Base-by-base conservation (phyloP, 805 yeast species). In the Priceomyces haplophilus region DNA sequence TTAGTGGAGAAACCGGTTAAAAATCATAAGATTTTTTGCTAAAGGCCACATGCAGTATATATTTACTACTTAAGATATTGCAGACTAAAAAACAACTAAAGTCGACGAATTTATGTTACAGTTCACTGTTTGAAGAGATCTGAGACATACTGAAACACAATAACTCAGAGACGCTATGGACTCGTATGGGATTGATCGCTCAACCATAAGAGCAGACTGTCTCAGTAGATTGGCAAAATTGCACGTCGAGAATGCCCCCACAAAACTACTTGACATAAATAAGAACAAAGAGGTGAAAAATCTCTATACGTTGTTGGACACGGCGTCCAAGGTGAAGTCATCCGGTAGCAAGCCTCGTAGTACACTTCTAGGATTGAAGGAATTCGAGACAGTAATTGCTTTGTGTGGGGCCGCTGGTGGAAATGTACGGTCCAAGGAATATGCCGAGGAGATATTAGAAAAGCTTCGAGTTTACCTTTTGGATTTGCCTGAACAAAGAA, bases 331-430 rank as follows among this genome's bases (percentile, higher is more conserved):
- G 38, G 30, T 34, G 13, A 35, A 13, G 15, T 8, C 31, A 5
- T 12, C 8, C 8, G 31, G 17, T 25, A 15, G 31, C 6, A 20
- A 35, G 15, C 15, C 10, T 21, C 15, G 30, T 3, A n/a, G 11
- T 1, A 16, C 40, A 6, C 75, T 78, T 12, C 66, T 78, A 45
- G 61, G 78, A 1, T 61, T 69, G 31, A 76, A 73, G 44, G 85
- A 81, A 54, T 68, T 70, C 44, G 85, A 83, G 48, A 72, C 76
- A 4, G 63, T 83, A 45, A 50, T 76, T 35, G 85, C 88, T 0
- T 59, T 84, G 20, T 78, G 83, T 46, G 65, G 66, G 20, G 63
- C 71, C 8, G 55, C 72, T 3, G 43, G 44, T 4, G 62, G 66
- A 6, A 53, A 59, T 7, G 45, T 59, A 38, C 62, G 61, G 27